A percentile compares a stretch with the other conserved stretches of the same genome.
Conservation (phyloP, 225 moss, liverwort and hornwort species). For the Bryum argenteum region DNA sequence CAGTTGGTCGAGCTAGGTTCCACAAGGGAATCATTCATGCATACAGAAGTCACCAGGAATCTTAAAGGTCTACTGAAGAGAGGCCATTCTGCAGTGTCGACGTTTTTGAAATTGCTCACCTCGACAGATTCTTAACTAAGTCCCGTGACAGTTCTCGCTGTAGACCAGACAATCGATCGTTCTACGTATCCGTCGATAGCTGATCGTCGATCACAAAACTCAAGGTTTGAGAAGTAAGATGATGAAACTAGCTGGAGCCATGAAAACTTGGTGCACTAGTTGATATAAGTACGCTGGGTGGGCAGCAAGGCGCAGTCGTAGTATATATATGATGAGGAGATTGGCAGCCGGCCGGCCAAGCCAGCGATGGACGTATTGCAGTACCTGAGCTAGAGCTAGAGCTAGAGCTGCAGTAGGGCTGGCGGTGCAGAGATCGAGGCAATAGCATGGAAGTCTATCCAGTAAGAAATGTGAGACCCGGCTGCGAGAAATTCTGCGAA, state of each 20-base stretch:
- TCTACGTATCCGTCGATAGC: too few species aligned
- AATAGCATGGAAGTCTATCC: background rate
- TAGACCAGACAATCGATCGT: background rate
- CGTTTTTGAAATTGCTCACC: background rate
- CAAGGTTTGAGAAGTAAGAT: background rate
- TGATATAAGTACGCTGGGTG: background rate
- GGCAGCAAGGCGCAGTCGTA: background rate
- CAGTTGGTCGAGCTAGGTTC: background rate
- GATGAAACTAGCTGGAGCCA: background rate
- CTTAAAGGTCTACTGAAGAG: background rate
- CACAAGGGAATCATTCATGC: too few species aligned
- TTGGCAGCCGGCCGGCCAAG: background rate
- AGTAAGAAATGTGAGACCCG: background rate
- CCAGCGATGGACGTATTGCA: background rate
- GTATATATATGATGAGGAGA: background rate
- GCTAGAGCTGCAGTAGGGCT: too few species aligned
- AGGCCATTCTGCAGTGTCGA: background rate
- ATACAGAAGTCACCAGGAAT: background rate
- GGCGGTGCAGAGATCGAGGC: conserved; percentile 27
- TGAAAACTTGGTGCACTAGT: background rate
- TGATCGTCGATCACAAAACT: background rate
- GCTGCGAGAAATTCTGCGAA: conserved; percentile 22
- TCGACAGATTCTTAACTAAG: background rate
- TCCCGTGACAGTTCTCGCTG: background rate
- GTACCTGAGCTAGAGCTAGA: too few species aligned